Evolutionary conservation across 2,329 filamentous ascomycete species (phyloP), one percentile per base, ranked within the genome.

Genomic region (Pseudogymnoascus sp.): DNA sequence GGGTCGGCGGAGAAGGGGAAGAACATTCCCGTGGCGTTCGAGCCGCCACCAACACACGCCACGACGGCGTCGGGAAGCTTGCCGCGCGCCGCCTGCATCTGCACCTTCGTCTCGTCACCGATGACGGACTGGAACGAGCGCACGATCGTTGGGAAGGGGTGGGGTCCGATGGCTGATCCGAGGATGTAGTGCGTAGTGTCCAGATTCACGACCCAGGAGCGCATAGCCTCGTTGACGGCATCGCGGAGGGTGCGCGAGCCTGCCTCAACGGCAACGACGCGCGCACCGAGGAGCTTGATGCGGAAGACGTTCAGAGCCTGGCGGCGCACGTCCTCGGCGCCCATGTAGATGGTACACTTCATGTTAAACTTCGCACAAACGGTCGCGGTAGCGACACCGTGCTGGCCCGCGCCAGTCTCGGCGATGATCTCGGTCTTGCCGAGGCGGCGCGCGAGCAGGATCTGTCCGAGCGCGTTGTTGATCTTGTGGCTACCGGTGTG

Each of bases 401-500:
- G 94, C 78, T 99, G 94, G 16, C 94, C 94, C 61, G 94, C 94
- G 68, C 94, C 94, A 14, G 94, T 99, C 78, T 99, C 94, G 59
- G 94, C 94, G 69, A 99, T 99, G 70, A 99, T 97, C 74, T 92
- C 89, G 5, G 88, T 97, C 83, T 99, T 99, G 60, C 94, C 94
- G 59, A 99, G 78, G 65, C 91, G 83, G 69, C 83, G 83, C 1
- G 94, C 94, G 39, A 99, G 79, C 12, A 99, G 83, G 59, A 97
- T 86, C 76, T 99, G 94, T 2, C 94, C 94, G 7, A 99, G 80
- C 0, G 94, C 94, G 71, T 99, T 99, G 81, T 99, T 99, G 81
- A 99, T 97, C 83, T 99, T 99, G 82, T 99, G 94, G 66, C 90
- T 95, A 68, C 94, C 94, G 7, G 94, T 97, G 75, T 99, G 94